Percentiles rank a stretch among this genome's conserved stretches.
These are phyloP conservation scores for Tephrocybe sp. DNA, from an alignment of 768 basidiomycete species.

Conservation along the genomic window DNA sequence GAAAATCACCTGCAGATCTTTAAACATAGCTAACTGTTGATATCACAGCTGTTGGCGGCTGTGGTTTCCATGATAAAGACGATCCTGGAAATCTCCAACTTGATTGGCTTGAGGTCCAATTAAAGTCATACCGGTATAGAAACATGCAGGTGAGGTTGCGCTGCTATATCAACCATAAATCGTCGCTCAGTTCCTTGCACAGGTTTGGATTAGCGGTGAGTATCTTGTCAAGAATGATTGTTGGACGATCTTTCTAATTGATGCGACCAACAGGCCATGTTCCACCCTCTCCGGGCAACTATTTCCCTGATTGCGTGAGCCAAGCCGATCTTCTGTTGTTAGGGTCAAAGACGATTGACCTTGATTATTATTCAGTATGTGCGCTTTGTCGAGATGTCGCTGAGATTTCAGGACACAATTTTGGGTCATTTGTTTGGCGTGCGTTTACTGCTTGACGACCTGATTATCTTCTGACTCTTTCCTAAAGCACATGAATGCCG, in stretches of 20 bases:
- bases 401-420: slow-evolving; percentile 86
- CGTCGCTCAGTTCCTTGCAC: neutral
- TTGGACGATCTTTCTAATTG: slow-evolving; percentile 5
- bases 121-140: slow-evolving; percentile 62
- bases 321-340: slow-evolving; percentile 6
- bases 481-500: slow-evolving; percentile 77
- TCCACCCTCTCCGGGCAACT: slow-evolving; percentile 78
- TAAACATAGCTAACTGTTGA: slow-evolving; percentile 13
- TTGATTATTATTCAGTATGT: slow-evolving; percentile 49
- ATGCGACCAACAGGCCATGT: slow-evolving; percentile 64
- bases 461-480: slow-evolving; percentile 26
- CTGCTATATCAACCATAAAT: slow-evolving; percentile 1
- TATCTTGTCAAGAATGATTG: slow-evolving; percentile 5
- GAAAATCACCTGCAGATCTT: neutral
- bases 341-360: slow-evolving; percentile 15
- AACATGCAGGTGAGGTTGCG: slow-evolving; percentile 69
- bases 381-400: slow-evolving; percentile 71
- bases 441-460: slow-evolving; percentile 29
- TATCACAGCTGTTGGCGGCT: slow-evolving; percentile 73
- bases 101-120: slow-evolving; percentile 89
- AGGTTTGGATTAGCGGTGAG: slow-evolving; percentile 50
- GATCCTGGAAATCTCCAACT: slow-evolving; percentile 90
- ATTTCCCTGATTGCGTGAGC: slow-evolving; percentile 84
- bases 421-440: slow-evolving; percentile 85
- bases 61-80: slow-evolving; percentile 54